Conservation (phyloP, 2,329 filamentous ascomycete genomes). For the Emydomyces testavorans region DNA sequence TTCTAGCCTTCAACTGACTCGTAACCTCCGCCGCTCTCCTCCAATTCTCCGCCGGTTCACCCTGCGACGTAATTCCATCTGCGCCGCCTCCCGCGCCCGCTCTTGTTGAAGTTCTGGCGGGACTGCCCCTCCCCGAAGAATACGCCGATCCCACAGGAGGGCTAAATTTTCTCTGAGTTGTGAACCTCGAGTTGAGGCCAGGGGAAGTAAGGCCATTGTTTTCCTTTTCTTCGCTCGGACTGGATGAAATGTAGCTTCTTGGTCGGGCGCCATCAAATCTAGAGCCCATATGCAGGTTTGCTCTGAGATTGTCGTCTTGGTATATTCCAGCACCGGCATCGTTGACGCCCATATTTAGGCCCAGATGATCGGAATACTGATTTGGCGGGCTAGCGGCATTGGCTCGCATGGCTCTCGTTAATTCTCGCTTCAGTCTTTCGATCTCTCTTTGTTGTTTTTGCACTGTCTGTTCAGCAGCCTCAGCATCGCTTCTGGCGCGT, state of each 20-base stretch:
- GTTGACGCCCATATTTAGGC: conserved; percentile 40
- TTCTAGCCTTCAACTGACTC: conserved; percentile 89
- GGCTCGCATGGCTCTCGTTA: conserved; percentile 40
- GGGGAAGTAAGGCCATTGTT: conserved; percentile 48
- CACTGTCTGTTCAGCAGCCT: conserved; percentile 75
- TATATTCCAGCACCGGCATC: conserved; percentile 39
- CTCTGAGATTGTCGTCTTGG: conserved; percentile 27
- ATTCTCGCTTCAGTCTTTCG: conserved; percentile 82
- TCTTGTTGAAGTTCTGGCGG: conserved; percentile 24
- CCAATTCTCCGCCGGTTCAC: conserved; percentile 76
- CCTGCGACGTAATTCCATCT: conserved; percentile 23
- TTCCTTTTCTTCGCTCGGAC: conserved; percentile 65
- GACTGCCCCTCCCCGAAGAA: conserved; percentile 30
- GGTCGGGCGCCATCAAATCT: conserved; percentile 34
- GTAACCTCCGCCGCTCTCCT: conserved; percentile 94
- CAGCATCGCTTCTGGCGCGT: conserved; percentile 76
- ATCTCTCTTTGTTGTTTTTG: conserved; percentile 78
- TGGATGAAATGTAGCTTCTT: conserved; percentile 35
- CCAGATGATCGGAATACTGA: conserved; percentile 41
- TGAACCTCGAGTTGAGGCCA: conserved; percentile 22
- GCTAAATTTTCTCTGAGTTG: conserved; percentile 35
- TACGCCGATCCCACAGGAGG: conserved; percentile 29
- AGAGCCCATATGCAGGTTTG: conserved; percentile 29
- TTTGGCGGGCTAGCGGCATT: conserved; percentile 31
- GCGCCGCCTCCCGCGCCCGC: conserved; percentile 19